Evolutionary conservation across 371 early-diverging fungal species (phyloP).

Genomic region (Circinella minor): DNA sequence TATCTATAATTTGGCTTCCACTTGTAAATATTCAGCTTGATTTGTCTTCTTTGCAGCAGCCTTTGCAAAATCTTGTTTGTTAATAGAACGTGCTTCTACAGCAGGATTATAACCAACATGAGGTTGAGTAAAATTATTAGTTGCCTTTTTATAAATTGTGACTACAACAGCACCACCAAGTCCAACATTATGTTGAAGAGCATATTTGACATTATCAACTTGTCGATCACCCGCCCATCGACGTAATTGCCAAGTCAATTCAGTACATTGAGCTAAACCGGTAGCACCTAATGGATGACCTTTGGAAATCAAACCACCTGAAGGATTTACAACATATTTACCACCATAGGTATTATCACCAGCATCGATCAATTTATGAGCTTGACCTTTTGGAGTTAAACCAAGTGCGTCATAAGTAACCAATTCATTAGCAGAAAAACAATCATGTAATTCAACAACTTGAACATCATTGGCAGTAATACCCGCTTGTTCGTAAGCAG

Average conservation of each 20-base stretch:
- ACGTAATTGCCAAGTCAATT: conserved; percentile 69
- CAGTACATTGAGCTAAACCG: conserved; percentile 78
- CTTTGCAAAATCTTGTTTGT: conserved; percentile 62
- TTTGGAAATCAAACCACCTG: conserved; percentile 82
- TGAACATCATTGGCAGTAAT: conserved; percentile 68
- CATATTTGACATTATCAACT: conserved; percentile 68
- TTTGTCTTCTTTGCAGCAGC: conserved; percentile 55
- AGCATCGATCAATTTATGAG: conserved; percentile 61
- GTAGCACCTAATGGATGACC: conserved; percentile 87
- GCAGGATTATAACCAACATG: conserved; percentile 78
- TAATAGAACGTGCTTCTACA: conserved; percentile 63
- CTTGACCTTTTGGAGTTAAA: conserved; percentile 67
- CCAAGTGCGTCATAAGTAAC: conserved; percentile 81
- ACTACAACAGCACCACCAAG: conserved; percentile 82
- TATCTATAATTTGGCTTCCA: conserved; percentile 42
- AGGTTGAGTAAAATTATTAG: conserved; percentile 44
- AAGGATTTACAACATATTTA: conserved; percentile 76
- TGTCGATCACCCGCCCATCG: conserved; percentile 78
- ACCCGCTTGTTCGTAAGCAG: conserved; percentile 62
- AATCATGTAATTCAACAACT: conserved; percentile 83
- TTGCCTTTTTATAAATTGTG: conserved; percentile 67
- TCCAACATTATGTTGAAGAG: conserved; percentile 83
- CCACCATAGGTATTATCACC: conserved; percentile 66
- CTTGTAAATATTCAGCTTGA: conserved; percentile 47
- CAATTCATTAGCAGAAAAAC: conserved; percentile 82